Evolutionary conservation across 1,139 yeast genomes (phyloP).

Genomic region (Pneumocystis jirovecii): DNA sequence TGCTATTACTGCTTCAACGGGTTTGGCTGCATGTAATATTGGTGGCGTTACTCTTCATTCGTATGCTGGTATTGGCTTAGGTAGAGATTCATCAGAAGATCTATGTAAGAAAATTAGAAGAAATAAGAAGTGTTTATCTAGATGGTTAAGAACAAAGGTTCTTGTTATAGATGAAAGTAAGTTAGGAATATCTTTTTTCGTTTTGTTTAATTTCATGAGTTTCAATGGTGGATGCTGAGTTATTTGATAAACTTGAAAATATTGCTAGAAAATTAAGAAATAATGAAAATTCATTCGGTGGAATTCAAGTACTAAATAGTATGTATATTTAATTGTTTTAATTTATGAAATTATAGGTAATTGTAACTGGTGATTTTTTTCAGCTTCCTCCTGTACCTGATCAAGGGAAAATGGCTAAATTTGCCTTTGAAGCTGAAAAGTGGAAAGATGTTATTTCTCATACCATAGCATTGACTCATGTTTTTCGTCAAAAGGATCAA

Average conservation of each 20-base stretch:
- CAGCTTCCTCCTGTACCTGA: constrained; percentile 74
- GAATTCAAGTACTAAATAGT: constrained; percentile 43
- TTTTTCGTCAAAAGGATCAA: constrained; percentile 86
- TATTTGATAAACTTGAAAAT: constrained; percentile 54
- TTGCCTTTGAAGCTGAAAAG: constrained; percentile 62
- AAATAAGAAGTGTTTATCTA: constrained; percentile 36
- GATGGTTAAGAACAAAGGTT: constrained; percentile 53
- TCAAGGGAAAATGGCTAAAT: constrained; percentile 28
- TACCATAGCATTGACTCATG: constrained; percentile 58
- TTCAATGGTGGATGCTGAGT: constrained; percentile 70
- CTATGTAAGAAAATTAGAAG: constrained; percentile 40
- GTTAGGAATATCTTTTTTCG: background rate
- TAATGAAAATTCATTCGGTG: constrained; percentile 58
- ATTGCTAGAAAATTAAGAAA: constrained; percentile 46
- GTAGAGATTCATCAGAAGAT: constrained; percentile 32
- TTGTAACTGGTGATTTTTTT: constrained; percentile 79
- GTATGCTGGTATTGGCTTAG: constrained; percentile 76
- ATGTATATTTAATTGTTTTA: background rate
- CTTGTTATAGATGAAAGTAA: constrained; percentile 58
- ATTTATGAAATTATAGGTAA: constrained; percentile 14
- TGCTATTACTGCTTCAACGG: constrained; percentile 85
- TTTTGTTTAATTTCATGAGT: constrained; percentile 19
- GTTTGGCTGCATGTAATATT: constrained; percentile 80
- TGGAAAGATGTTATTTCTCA: constrained; percentile 56
- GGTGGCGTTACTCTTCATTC: constrained; percentile 81